Percentiles rank a stretch among this genome's conserved stretches.
These are phyloP conservation scores for Schizosaccharomyces osmophilus DNA, from an alignment of 805 yeast genomes.

Conservation along the genomic window DNA sequence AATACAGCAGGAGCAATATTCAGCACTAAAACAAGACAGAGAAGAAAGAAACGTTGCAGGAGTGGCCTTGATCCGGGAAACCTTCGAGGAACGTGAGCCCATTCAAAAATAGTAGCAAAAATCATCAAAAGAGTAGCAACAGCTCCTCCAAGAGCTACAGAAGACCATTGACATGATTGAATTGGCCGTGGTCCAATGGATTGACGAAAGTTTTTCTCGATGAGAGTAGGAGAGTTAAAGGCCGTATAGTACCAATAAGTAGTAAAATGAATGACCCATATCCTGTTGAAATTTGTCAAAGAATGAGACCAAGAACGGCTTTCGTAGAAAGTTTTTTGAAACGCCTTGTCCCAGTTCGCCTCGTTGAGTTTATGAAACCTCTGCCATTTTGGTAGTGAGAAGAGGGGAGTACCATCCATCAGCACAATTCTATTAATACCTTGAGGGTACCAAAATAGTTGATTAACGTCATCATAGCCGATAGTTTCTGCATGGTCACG, in stretches of 20 bases:
- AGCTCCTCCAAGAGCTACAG: conserved; percentile 79
- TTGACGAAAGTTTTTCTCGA: conserved; percentile 70
- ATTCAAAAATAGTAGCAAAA: conserved; percentile 70
- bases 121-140: conserved; percentile 65
- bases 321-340: conserved; percentile 88
- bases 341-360: conserved; percentile 72
- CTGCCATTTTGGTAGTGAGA: conserved; percentile 72
- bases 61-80: conserved; percentile 99
- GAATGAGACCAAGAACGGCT: conserved; percentile 93
- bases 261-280: conserved; percentile 83
- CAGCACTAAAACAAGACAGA: conserved; percentile 35
- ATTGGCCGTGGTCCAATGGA: conserved; percentile 62
- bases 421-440: conserved; percentile 81
- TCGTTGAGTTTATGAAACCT: conserved; percentile 79
- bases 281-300: conserved; percentile 86
- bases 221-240: conserved; percentile 73
- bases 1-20: conserved; percentile 75
- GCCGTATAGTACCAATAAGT: conserved; percentile 88
- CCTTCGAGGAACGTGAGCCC: conserved; percentile 87
- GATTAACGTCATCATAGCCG: conserved; percentile 94
- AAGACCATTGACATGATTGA: conserved; percentile 77
- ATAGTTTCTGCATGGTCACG: conserved; percentile 38
- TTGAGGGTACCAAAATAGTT: conserved; percentile 97
- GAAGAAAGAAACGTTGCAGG: conserved; percentile 60
- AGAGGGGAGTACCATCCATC: conserved; percentile 77